Percentiles rank a stretch among this genome's conserved stretches.
Evolutionary conservation across 331 rosid species (phyloP).

Genomic region (Malus hybrid): DNA sequence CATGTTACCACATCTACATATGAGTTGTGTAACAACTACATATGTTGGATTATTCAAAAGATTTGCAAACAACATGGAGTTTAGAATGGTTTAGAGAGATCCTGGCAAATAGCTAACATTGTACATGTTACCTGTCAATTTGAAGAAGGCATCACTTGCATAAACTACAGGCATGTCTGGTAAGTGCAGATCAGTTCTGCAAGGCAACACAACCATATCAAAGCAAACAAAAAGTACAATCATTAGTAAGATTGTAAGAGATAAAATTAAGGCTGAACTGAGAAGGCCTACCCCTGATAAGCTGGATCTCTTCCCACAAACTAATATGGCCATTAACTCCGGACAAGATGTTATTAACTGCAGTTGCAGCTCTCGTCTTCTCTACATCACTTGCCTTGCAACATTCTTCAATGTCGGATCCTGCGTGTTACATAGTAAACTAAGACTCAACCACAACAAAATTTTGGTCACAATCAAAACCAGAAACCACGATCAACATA

Average conservation of each 20-base stretch:
- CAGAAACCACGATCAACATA: background rate
- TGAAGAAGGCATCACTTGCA: too few species aligned
- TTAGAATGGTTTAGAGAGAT: too few species aligned
- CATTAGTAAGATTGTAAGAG: too few species aligned
- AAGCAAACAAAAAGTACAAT: too few species aligned
- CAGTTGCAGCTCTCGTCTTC: conserved; percentile 52
- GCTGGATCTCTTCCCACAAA: conserved; percentile 39
- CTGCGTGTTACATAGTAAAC: conserved; percentile 29
- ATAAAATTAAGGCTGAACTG: too few species aligned
- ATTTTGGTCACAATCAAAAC: background rate
- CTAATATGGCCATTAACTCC: conserved; percentile 62
- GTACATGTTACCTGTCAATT: too few species aligned
- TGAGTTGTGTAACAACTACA: conserved; percentile 4
- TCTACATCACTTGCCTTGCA: conserved; percentile 73
- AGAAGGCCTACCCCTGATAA: too few species aligned
- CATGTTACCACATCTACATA: too few species aligned
- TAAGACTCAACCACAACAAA: conserved; percentile 14
- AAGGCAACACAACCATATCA: too few species aligned
- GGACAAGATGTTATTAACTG: conserved; percentile 60
- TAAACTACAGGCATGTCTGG: too few species aligned
- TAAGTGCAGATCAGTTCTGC: too few species aligned
- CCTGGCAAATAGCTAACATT: too few species aligned
- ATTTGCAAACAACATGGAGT: background rate
- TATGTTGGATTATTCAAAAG: background rate
- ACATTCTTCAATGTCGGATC: conserved; percentile 50